Evolutionary conservation across 78 protist species (phyloP).

Genomic region (Polysphondylium violaceum): DNA sequence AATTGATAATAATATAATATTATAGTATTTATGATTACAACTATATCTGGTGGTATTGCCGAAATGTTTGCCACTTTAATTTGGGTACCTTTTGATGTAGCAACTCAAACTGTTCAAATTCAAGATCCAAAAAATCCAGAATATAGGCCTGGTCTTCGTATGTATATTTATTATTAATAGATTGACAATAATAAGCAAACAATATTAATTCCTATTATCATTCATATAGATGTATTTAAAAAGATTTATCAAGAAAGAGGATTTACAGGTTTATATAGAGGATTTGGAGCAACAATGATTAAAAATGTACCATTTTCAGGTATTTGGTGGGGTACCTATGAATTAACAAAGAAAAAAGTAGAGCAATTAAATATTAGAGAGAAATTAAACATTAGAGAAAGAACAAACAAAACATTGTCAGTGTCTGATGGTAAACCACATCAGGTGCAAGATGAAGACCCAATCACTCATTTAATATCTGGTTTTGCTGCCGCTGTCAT

Average conservation of each 20-base stretch:
- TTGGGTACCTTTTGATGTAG: constrained; percentile 74
- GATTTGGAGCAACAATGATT: constrained; percentile 67
- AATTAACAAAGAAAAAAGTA: constrained; percentile 23
- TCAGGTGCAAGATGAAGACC: constrained; percentile 63
- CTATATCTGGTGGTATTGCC: constrained; percentile 33
- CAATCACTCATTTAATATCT: constrained; percentile 42
- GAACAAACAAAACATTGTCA: not conserved
- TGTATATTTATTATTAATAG: not conserved
- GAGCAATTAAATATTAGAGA: constrained; percentile 25
- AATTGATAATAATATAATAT: not conserved
- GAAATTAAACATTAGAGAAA: constrained; percentile 1
- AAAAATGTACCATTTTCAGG: constrained; percentile 66
- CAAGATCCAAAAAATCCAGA: constrained; percentile 35
- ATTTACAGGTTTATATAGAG: constrained; percentile 48
- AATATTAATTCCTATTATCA: not conserved
- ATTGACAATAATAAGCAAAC: not conserved
- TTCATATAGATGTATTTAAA: constrained; percentile 27
- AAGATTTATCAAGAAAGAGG: constrained; percentile 29
- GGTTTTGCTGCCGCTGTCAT: constrained; percentile 67
- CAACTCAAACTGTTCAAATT: constrained; percentile 62
- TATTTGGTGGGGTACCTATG: constrained; percentile 74
- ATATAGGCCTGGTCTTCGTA: constrained; percentile 13
- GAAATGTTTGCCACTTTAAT: constrained; percentile 17
- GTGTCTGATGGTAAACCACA: not conserved
- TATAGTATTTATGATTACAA: constrained; percentile 15